A percentile compares a stretch with the other conserved stretches of the same genome.
Evolutionary conservation across 257 asterid genomes (phyloP).

Genomic region (Capsicum rhomboideum): DNA sequence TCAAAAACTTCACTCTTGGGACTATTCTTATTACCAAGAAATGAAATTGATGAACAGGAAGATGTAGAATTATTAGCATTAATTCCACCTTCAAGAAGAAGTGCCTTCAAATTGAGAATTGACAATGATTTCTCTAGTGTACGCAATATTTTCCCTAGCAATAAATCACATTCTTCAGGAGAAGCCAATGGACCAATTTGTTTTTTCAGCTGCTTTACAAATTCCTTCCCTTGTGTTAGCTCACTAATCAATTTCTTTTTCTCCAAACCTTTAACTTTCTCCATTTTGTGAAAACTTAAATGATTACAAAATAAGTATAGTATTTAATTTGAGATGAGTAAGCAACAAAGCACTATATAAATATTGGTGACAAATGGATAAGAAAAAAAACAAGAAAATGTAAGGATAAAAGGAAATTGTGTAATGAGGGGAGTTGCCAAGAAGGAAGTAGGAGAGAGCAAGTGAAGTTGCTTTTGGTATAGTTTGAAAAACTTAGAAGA

Average conservation of each 20-base stretch:
- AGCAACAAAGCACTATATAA: neutral
- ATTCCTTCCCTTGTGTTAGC: conserved; percentile 57
- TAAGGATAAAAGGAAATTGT: too few relatives aligned
- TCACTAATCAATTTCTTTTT: conserved; percentile 25
- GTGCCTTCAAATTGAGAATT: conserved; percentile 23
- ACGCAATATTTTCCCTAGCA: conserved; percentile 45
- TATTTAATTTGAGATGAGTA: neutral
- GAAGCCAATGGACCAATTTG: conserved; percentile 25
- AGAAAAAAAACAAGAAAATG: too few relatives aligned
- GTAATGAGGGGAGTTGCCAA: neutral
- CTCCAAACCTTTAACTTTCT: conserved; percentile 19
- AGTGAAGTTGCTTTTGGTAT: neutral
- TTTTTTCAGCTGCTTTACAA: conserved; percentile 53
- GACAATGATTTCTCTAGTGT: conserved; percentile 60
- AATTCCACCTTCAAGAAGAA: conserved; percentile 15
- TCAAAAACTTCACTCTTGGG: conserved; percentile 37
- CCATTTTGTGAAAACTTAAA: conserved; percentile 25
- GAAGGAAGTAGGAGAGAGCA: conserved; percentile 2
- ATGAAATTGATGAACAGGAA: neutral
- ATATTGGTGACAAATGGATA: neutral
- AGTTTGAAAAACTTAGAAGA: neutral
- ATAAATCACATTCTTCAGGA: conserved; percentile 21
- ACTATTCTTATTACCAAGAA: conserved; percentile 9
- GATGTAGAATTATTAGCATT: neutral
- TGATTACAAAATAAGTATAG: neutral